Percentiles rank a stretch among this genome's conserved stretches.
Conservation (phyloP, 371 early-diverging fungal species). For the Rhizomucor miehei region DNA sequence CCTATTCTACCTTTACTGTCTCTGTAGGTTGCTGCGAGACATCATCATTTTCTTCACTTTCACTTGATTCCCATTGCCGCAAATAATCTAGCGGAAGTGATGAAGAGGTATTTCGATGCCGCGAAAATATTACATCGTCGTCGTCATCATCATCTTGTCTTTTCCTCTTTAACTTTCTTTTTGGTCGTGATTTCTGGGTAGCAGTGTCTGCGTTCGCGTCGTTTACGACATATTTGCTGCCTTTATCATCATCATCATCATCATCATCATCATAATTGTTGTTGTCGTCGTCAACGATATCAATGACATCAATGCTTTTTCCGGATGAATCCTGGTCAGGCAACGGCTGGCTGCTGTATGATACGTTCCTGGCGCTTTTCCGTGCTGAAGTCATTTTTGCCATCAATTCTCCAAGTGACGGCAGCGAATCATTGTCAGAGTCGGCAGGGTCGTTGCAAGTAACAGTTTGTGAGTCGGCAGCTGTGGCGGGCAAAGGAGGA, state of each 20-base stretch:
- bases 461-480: too few species aligned
- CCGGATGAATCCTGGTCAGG: background rate
- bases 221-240: too few species aligned
- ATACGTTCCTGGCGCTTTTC: background rate
- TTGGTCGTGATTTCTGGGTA: background rate
- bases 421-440: constrained; percentile 14
- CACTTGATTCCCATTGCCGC: constrained; percentile 12
- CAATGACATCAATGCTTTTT: too few species aligned
- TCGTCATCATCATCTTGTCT: background rate
- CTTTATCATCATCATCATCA: too few species aligned
- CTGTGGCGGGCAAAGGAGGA: too few species aligned
- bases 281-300: too few species aligned
- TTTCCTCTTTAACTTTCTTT: background rate
- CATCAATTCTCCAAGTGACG: constrained; percentile 11
- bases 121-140: background rate
- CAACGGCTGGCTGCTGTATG: background rate
- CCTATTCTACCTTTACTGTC: constrained; percentile 1
- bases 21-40: background rate
- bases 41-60: constrained; percentile 1
- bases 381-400: constrained; percentile 5
- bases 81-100: constrained; percentile 9
- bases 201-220: too few species aligned
- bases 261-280: too few species aligned
- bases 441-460: background rate
- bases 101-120: background rate